Conservation (phyloP, 2,329 filamentous ascomycete species). For the Ophidiomyces ophidiicola region DNA sequence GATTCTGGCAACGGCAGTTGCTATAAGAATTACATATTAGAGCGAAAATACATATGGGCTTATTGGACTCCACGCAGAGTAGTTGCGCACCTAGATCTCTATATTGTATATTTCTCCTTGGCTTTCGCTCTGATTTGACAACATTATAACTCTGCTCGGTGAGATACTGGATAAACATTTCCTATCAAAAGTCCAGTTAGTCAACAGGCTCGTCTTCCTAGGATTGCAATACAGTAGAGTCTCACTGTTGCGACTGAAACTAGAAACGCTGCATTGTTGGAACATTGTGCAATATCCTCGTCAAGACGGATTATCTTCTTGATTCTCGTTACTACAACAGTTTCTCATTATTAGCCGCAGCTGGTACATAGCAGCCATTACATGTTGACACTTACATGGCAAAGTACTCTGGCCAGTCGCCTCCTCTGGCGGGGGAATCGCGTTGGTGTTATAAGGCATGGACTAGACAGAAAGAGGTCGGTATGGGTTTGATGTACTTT, state of each 20-base stretch:
- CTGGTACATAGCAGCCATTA: no score
- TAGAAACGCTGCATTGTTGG: constrained; percentile 86
- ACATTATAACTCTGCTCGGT: constrained; percentile 75
- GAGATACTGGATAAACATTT: constrained; percentile 92
- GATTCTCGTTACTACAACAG: constrained; percentile 64
- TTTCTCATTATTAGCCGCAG: constrained; percentile 2
- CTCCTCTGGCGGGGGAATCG: constrained; percentile 68
- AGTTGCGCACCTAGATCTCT: constrained; percentile 73
- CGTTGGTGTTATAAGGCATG: constrained; percentile 86
- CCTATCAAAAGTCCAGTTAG: constrained; percentile 38
- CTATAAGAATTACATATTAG: constrained; percentile 32
- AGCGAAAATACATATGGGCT: neutral
- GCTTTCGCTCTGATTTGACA: constrained; percentile 82
- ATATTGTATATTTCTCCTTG: constrained; percentile 88
- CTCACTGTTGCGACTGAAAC: constrained; percentile 78
- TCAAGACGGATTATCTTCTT: constrained; percentile 92
- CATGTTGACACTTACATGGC: constrained; percentile 55
- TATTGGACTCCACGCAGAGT: neutral
- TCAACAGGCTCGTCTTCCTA: neutral
- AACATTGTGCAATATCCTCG: constrained; percentile 72
- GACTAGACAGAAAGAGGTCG: no score
- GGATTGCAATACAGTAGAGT: constrained; percentile 7
- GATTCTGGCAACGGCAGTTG: constrained; percentile 70
- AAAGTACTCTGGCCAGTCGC: constrained; percentile 74
- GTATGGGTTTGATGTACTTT: no score